phyloP scores from a whole-genome alignment of 257 asterid genomes.

The Ligustrum vulgare region DNA sequence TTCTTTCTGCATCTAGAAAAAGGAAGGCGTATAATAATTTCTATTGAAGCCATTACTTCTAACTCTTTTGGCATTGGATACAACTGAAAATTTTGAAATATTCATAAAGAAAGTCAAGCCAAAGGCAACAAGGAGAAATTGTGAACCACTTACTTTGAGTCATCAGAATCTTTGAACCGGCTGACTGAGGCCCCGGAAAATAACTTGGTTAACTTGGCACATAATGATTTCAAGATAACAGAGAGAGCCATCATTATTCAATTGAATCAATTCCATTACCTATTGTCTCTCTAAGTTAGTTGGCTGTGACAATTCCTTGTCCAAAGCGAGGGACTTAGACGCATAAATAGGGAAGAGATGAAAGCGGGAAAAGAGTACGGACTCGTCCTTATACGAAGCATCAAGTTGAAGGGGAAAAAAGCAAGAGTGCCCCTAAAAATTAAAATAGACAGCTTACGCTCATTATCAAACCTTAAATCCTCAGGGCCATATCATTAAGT shows the following conservation, averaged over 20 bases:
- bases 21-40: not conserved
- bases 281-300: slow-evolving; percentile 1
- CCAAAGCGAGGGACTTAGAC: too few species aligned
- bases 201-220: slow-evolving; percentile 15
- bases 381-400: too few species aligned
- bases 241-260: slow-evolving; percentile 1
- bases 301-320: not conserved
- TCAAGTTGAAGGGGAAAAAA: too few species aligned
- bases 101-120: not conserved
- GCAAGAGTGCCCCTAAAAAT: too few species aligned
- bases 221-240: slow-evolving; percentile 4
- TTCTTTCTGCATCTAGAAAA: not conserved
- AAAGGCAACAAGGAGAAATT: not conserved
- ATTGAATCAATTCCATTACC: not conserved
- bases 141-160: not conserved
- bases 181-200: slow-evolving; percentile 6
- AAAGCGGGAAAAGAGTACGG: too few species aligned
- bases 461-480: too few species aligned
- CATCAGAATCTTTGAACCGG: slow-evolving; percentile 5
- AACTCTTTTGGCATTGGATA: not conserved
- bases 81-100: not conserved
- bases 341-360: too few species aligned
- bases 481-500: too few species aligned
- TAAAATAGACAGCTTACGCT: not conserved
- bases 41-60: not conserved